Evolutionary conservation across 176 grass and related monocot species (phyloP), one percentile per base, ranked within the genome.

Genomic region (Oryza rufipogon): DNA sequence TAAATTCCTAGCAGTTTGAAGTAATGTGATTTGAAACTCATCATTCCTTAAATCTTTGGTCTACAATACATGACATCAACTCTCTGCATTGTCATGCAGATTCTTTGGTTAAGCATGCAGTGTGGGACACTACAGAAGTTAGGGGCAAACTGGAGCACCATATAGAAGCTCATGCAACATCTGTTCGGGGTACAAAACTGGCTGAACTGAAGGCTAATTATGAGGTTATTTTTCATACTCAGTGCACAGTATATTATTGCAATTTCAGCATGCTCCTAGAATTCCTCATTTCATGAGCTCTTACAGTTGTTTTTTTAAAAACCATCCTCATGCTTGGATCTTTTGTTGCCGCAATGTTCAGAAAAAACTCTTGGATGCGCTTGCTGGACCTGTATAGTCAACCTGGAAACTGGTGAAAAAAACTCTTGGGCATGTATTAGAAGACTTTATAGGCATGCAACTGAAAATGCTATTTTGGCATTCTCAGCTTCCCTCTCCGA

Each of bases 391-490:
- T 81, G 87, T 94, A 72, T 83, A 92, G 44, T 93, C 91, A 45
- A 87, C 38, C 75, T 98, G 74, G 89, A 95, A 84, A 87, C 81
- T 74, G 89, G 88, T 36, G 61, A 83, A 34, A 80, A 1, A 61
- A 83, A 93, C 49, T 88, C 87, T 11, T 98, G 96, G 96, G 80
- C 83, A 85, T 90, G 83, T 78, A 67, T 95, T 73, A 88, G 96
- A 70, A 91, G 77, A 47, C 49, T 98, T 47, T 85, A 95, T 70
- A 93, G 81, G 73, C 71, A 48, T 33, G 89, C 92, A 71, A 88
- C 82, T 26, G 87, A 90, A 87, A 88, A 92, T 81, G 60, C 74
- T 85, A 42, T 80, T 79, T 56, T 41, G 20, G 86, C 65, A 64
- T 90, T 95, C 67, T 80, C 51, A 47, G 61, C 36, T 90, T 92